Evolutionary conservation across 768 basidiomycete genomes (phyloP).

Genomic region (Auriculariales sp.): DNA sequence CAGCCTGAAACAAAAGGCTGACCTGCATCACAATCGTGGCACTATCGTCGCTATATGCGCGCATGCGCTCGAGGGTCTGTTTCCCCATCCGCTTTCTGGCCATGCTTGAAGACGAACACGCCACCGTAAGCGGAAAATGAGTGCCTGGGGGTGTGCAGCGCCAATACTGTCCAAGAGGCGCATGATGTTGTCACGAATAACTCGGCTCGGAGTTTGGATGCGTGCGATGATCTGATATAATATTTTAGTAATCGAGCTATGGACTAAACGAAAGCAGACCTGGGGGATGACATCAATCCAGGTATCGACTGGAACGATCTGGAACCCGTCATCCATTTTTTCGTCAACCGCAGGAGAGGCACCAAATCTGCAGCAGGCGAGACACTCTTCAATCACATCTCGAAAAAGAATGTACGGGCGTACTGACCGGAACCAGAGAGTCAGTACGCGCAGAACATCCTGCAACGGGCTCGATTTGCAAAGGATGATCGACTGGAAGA

Average conservation of each 20-base stretch:
- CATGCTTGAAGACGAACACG: conserved; percentile 1
- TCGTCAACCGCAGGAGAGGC: conserved; percentile 83
- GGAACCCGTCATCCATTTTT: conserved; percentile 27
- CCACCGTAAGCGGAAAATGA: conserved; percentile 4
- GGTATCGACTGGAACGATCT: conserved; percentile 17
- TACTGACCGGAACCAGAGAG: conserved; percentile 93
- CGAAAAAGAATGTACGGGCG: too few species aligned
- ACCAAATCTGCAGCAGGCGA: conserved; percentile 52
- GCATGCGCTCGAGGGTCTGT: conserved; percentile 2
- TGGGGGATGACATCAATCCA: conserved; percentile 36
- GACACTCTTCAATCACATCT: too few species aligned
- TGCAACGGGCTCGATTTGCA: conserved; percentile 85
- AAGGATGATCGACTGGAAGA: conserved; percentile 89
- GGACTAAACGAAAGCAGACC: conserved; percentile 13
- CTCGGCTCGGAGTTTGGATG: conserved; percentile 4
- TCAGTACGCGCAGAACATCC: conserved; percentile 83
- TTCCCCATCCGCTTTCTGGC: background rate
- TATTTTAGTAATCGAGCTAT: background rate
- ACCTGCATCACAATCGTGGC: conserved; percentile 3
- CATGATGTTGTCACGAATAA: conserved; percentile 4
- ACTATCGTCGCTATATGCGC: conserved; percentile 2
- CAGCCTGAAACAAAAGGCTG: background rate
- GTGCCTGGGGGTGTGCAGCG: conserved; percentile 3
- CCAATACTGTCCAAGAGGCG: conserved; percentile 2
- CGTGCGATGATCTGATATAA: conserved; percentile 2